Evolutionary conservation across 148 eudicot genomes (phyloP), one percentile per base, ranked within the genome.

Genomic region (Fagopyrum homotropicum): DNA sequence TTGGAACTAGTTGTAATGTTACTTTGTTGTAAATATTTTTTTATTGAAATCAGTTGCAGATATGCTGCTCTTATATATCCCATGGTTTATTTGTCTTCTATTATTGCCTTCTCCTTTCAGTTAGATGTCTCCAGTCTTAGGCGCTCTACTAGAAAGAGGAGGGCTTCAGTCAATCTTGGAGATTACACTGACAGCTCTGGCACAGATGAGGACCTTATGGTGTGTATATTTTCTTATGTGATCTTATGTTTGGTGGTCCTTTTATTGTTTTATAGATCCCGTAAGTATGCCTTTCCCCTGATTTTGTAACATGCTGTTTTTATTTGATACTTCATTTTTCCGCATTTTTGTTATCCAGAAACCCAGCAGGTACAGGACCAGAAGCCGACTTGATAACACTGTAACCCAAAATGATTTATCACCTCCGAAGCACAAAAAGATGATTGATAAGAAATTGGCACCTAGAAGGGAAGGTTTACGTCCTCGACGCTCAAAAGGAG

Each of bases 121-220:
- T 81, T 87, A 79, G 90, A 76, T 79, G 85, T 75, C 35, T 72
- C 79, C 83, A 89, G 88, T 80, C 96, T 95, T 75, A 91, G 97
- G 72, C 98, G 98, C 75, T 94, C 98, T 52, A 94, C 98, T 57
- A 88, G 98, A 82, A 89, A 87, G 82, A 88, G 98, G 82, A 91
- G 93, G 83, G 77, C 81, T 52, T 82, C 97, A 22, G 88, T 88
- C 40, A 87, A 86, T 87, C 82, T 87, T 72, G 97, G 82, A 46
- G 88, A 82, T 75, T 94, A 91, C 77, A 91, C 96, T 46, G 93
- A 94, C 83, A 95, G 96, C 76, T 86, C 96, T 70, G 98, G 98
- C 68, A 80, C 96, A 64, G 98, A 94, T 70, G 96, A 83, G 73
- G 98, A 95, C 77, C 77, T 92, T 70, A 92, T 95, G 98, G 98